Base-by-base conservation (phyloP, 495 filamentous ascomycete genomes). In the Cudoniella acicularis region DNA sequence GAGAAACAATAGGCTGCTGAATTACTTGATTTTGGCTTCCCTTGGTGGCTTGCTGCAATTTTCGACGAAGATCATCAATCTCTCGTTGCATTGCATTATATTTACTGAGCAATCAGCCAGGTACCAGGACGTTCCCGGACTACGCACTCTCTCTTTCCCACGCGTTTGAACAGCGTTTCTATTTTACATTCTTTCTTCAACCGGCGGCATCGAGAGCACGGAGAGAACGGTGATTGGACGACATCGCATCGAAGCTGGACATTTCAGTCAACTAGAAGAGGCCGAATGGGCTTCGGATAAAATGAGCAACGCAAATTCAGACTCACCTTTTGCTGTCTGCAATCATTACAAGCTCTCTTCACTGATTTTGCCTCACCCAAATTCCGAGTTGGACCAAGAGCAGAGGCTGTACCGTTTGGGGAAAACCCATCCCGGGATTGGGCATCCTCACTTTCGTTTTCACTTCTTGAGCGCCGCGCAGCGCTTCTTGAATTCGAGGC, bases 61-160 rank as follows among this genome's bases (percentile, higher is more conserved):
- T 77, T 26, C 69, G 71, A 41, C 74, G 70, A 53, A 75, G 67
- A 59, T 73, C 74, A 36, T 85, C 84, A 64, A 89, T 83, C 74
- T 90, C 85, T 70, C 84, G 87, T 69, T 92, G 90, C 90, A 94
- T 93, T 71, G 93, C 90, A 54, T 88, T 87, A 70, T 93, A 89
- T 65, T 87, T 87, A 26, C 54, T 56, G 17, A 18, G 10, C 9
- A 11, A 41, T 43, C 18, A 43, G 26, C 11, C 1, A 16, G 4
- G 17, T 9, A 18, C 20, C 26, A 21, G 22, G 27, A 36, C 42
- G 30, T 30, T 21, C 9, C 22, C n/a, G n/a, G 20, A 4, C 21
- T 16, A 18, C 52, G 52, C 82, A 88, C 40, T 47, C 43, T 47
- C 90, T 83, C 76, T 94, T 95, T 49, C 89, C 90, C 27, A 93